Base-by-base conservation (phyloP, 2,329 filamentous ascomycete species). In the Aspergillus sp. region DNA sequence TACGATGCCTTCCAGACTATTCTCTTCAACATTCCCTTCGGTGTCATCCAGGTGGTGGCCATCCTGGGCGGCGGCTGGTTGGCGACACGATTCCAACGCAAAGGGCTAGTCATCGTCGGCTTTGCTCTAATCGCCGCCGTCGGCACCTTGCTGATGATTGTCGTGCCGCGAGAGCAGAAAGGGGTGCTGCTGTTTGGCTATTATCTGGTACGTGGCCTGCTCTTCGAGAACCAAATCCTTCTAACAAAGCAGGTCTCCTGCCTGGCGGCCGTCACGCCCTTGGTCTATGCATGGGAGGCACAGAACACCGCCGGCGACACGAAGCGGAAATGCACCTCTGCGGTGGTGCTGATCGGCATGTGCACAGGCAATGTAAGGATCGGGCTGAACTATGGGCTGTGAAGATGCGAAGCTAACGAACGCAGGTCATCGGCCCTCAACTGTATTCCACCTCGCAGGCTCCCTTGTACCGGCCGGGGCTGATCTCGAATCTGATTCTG, bases 121-220 rank as follows among this genome's bases (percentile, higher is more conserved):
- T 64, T 80, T 26, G 71, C 74, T 22, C 60, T 77, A 1, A 59
- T 80, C 0, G 76, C 80, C 0, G 71, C 73, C 1, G 65, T 78
- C 14, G 80, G 81, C 0, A 74, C 79, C 1, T 71, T 83, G 32
- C 67, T 84, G 22, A 80, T 84, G 75, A 71, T 84, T 47, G 79
- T 79, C 0, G 75, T 84, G 0, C 78, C 80, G 0, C 73, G 80
- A 3, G 63, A 74, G 1, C 74, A 82, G 24, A 82, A 82, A 60
- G 81, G 80, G 0, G 80, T 79, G 6, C 67, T 84, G 32, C 70
- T 84, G 11, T 78, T 84, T 51, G 81, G 81, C 0, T 84, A 83
- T 62, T 84, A 84, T 60, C 69, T 84, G 14, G 80, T 82, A 56
- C 26, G 60, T 16, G 12, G 0, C 29, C n/a, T 4, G 6, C 16